phyloP scores from a whole-genome alignment of 176 grass and related monocot genomes.

The Luzula sylvatica region DNA sequence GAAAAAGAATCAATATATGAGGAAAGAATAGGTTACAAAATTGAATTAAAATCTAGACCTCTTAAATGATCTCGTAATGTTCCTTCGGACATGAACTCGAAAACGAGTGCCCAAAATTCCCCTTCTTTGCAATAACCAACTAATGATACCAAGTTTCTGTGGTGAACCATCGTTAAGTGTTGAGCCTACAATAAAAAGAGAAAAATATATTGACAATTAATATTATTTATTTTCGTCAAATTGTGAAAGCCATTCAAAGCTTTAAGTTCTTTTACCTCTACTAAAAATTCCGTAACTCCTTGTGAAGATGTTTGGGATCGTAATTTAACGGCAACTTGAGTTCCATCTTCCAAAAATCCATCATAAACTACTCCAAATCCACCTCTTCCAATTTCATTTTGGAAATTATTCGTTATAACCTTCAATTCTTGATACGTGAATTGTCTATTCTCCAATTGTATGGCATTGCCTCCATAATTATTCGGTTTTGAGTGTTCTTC shows the following conservation, averaged over 20 bases:
- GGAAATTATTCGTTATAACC: conserved; percentile 45
- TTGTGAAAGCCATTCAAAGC: too few species aligned
- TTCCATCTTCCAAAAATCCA: conserved; percentile 41
- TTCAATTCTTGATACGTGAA: conserved; percentile 41
- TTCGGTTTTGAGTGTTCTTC: neutral
- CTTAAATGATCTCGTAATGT: conserved; percentile 25
- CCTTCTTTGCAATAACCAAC: conserved; percentile 53
- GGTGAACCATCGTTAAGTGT: conserved; percentile 36
- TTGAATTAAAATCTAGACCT: neutral
- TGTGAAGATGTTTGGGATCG: conserved; percentile 34
- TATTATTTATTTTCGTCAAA: too few species aligned
- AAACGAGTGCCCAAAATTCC: conserved; percentile 39
- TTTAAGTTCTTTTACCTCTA: conserved; percentile 30
- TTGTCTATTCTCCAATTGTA: conserved; percentile 30
- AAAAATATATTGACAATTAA: too few species aligned
- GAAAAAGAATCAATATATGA: too few species aligned
- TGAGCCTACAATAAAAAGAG: conserved; percentile 25
- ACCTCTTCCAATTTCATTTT: conserved; percentile 33
- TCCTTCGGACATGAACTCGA: conserved; percentile 53
- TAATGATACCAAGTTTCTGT: conserved; percentile 39
- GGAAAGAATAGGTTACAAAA: neutral
- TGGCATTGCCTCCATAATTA: neutral
- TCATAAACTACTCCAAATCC: conserved; percentile 54
- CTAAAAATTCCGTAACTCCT: conserved; percentile 39
- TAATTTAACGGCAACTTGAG: conserved; percentile 53